Evolutionary conservation across 1,284 basidiomycete species (phyloP).

Genomic region (Sporisorium iseilematis-ciliati): DNA sequence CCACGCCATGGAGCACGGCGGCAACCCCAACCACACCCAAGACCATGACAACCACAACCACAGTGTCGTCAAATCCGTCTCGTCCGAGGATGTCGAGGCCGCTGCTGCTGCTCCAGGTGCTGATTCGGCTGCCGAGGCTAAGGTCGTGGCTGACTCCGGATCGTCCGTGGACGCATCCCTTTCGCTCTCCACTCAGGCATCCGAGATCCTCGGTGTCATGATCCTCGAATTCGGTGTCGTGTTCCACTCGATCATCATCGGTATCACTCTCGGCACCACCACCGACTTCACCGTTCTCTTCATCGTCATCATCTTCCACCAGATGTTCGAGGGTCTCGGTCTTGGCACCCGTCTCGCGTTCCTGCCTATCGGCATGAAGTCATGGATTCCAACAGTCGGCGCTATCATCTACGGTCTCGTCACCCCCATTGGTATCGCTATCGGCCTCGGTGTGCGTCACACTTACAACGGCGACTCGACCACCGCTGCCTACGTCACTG

Average conservation of each 20-base stretch:
- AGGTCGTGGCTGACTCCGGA: constrained; percentile 24
- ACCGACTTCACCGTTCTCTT: constrained; percentile 84
- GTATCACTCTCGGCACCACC: constrained; percentile 90
- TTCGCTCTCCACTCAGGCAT: constrained; percentile 65
- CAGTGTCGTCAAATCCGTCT: constrained; percentile 8
- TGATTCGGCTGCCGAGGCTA: constrained; percentile 24
- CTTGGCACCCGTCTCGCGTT: constrained; percentile 65
- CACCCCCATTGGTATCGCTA: constrained; percentile 68
- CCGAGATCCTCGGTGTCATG: constrained; percentile 86
- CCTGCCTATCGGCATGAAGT: constrained; percentile 44
- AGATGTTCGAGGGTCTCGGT: constrained; percentile 69
- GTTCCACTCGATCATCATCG: constrained; percentile 86
- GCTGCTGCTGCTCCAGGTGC: constrained; percentile 4
- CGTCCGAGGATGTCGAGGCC: constrained; percentile 21
- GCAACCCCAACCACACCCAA: constrained; percentile 11
- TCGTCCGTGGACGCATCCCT: constrained; percentile 5
- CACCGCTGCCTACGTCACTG: constrained; percentile 66
- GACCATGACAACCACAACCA: constrained; percentile 2
- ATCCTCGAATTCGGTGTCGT: constrained; percentile 92
- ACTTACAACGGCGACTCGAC: constrained; percentile 66
- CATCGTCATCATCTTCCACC: constrained; percentile 82
- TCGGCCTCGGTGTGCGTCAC: constrained; percentile 64
- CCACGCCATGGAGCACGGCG: constrained; percentile 59
- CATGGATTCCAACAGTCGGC: constrained; percentile 48
- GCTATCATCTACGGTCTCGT: constrained; percentile 61